Base-by-base conservation (phyloP, 129 eudicot species). In the Artemisia argyi region DNA sequence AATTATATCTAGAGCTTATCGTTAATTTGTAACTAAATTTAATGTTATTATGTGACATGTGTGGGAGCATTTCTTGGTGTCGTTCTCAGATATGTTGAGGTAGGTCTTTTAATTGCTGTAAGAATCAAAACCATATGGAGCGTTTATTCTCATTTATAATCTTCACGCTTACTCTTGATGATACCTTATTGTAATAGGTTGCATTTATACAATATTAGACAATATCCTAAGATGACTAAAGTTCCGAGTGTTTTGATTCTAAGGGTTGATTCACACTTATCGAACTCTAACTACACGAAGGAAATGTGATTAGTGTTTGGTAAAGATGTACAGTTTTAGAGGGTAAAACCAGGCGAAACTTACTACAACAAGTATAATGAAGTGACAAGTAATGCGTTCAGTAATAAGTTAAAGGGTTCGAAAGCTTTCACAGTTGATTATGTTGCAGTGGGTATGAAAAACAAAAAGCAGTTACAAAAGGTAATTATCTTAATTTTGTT, bases 61-160 rank as follows among this genome's bases (percentile, higher is more conserved):
- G 78, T 87, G 81, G 92, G 88, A 64, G 92, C 92, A 16, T 81
- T 87, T 60, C 79, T 86, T 46, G 91, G 88, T 11, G 88, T 86
- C 0, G 79, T 86, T 65, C 81, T 86, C 30, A 51, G 4, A 1
- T 83, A 84, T 0, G 88, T 83, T 49, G 91, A 83, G 70, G 78
- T 81, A 2, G 86, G 88, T 70, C 92, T 87, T 52, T 71, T 87
- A 11, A 76, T 87, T 4, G 86, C 88, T 49, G 92, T 87, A 84
- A 71, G 54, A 4, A 14, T 49, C 12, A 11, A 56, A 1, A 62
- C 7, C 12, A 60, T 46, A 2, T 44, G 6, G 0, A 14, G 11
- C 20, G 1, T 64, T 15, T 14, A 13, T 15, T 35, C 35, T 50
- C 51, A 4, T 10, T 3, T 17, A 3, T 54, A 18, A 32, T 32